A percentile compares a stretch with the other conserved stretches of the same genome.
These are phyloP conservation scores for Aspergillus pseudoviridinutans DNA, from an alignment of 2,329 filamentous ascomycete species.

Conservation along the genomic window DNA sequence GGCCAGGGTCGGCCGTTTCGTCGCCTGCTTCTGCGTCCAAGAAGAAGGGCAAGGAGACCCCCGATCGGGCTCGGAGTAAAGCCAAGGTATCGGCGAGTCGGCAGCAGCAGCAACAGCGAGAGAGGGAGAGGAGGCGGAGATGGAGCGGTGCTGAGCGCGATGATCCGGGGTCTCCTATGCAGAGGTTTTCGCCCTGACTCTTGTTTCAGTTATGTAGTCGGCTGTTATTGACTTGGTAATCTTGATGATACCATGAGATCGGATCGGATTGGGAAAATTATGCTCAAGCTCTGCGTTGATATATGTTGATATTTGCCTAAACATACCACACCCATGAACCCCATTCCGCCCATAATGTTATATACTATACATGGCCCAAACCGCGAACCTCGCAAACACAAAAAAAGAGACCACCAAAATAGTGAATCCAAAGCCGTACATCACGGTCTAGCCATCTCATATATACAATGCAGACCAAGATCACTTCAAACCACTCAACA, in stretches of 20 bases:
- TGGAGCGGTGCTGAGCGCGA: conserved; percentile 18
- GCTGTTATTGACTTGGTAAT: neutral
- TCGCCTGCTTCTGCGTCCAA: conserved; percentile 8
- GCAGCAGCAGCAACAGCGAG: conserved; percentile 4
- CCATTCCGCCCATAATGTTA: neutral
- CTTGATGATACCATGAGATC: neutral
- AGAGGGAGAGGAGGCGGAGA: conserved; percentile 18
- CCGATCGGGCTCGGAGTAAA: conserved; percentile 9
- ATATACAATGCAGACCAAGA: neutral
- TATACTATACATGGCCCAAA: neutral
- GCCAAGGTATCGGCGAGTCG: conserved; percentile 8
- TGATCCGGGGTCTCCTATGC: conserved; percentile 6
- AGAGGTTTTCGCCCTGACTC: conserved; percentile 2
- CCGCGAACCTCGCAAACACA: neutral
- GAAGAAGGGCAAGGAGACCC: conserved; percentile 10
- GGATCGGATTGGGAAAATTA: neutral
- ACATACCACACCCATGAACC: neutral
- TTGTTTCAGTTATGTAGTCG: neutral
- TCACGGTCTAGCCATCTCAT: neutral
- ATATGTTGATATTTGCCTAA: neutral
- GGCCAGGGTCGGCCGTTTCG: neutral
- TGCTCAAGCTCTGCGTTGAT: neutral
- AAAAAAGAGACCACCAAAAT: neutral
- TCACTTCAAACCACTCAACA: neutral
- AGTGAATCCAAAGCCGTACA: neutral